A percentile compares a stretch with the other conserved stretches of the same genome.
These are phyloP conservation scores for Bruguiera hainesii DNA, from an alignment of 441 rosid species.

Conservation along the genomic window DNA sequence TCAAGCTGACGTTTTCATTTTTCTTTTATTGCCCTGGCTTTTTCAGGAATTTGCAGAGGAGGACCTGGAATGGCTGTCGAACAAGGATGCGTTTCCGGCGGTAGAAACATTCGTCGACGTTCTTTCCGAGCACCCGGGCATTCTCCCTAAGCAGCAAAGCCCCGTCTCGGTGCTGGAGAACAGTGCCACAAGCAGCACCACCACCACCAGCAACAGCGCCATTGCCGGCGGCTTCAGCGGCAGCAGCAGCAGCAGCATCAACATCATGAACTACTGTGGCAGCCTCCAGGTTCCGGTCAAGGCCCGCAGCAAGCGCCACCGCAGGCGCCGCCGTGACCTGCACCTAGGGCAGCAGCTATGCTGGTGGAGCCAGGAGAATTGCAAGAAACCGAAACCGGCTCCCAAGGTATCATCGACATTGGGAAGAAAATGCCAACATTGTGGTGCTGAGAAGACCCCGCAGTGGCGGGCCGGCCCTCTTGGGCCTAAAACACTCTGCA, in stretches of 20 bases:
- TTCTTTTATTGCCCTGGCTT: not conserved
- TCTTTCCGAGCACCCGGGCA: conserved; percentile 29
- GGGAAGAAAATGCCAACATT: conserved; percentile 83
- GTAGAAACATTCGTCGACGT: conserved; percentile 58
- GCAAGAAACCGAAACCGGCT: conserved; percentile 18
- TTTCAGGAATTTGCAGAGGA: conserved; percentile 63
- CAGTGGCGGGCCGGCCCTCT: conserved; percentile 92
- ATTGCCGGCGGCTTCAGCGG: not conserved
- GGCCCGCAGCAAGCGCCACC: conserved; percentile 58
- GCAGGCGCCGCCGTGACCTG: conserved; percentile 41
- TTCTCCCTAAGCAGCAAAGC: conserved; percentile 43
- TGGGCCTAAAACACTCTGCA: conserved; percentile 91
- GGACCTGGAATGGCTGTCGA: conserved; percentile 78
- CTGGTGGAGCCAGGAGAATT: conserved; percentile 32
- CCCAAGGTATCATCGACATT: conserved; percentile 14
- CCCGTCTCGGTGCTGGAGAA: conserved; percentile 69
- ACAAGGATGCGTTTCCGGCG: conserved; percentile 72
- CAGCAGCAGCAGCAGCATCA: not conserved
- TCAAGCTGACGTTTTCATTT: conserved; percentile 15
- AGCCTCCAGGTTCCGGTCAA: conserved; percentile 44
- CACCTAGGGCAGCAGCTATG: conserved; percentile 25
- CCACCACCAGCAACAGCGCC: conserved; percentile 22
- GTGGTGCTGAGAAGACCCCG: conserved; percentile 89
- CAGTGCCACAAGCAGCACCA: conserved; percentile 36
- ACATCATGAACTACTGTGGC: conserved; percentile 39